Base-by-base conservation (phyloP, 768 basidiomycete species). In the Hygrocybe punicea region DNA sequence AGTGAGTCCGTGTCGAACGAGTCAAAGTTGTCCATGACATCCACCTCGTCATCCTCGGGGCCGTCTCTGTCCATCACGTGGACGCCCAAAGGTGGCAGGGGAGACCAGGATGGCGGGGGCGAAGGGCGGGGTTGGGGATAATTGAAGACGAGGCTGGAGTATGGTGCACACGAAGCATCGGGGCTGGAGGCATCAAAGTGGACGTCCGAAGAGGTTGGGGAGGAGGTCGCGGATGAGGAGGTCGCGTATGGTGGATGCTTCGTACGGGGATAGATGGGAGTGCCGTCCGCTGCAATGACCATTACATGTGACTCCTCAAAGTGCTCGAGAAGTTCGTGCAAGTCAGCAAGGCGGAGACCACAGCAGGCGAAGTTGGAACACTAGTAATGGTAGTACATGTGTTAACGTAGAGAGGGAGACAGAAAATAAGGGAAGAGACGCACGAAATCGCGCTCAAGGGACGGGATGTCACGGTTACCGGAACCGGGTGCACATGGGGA, bases 291-390 rank as follows among this genome's bases (percentile, higher is more conserved):
- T 34, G 61, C 58, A 17, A 65, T 51, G 11, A 63, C 64, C 21
- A 65, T 59, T 33, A 69, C 55, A 56, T 72, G 71, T 16, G 68
- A 60, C 60, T 75, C 73, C 59, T 82, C 81, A 50, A 79, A 78
- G 58, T 83, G 83, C 60, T 79, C 77, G 52, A 83, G 69, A 17
- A 82, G 72, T 37, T 73, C 75, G 61, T 82, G 82, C 37, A 82
- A 69, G 67, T 80, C 78, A 5, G 73, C 62, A 29, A 81, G 75
- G 19, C 69, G 65, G 44, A 73, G 67, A 40, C 75, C 77, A 61
- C 82, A 82, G 61, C 82, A 82, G 33, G 71, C 72, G 62, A 78
- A 81, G 69, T 82, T 67, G 6, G 66, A 64, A 56, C 66, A 70
- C 69, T 70, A n/a, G 21, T 17, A 19, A 19, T 4, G 39, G 11